Base-by-base conservation (phyloP, 1,139 yeast genomes). In the Suhomyces chickasaworum region DNA sequence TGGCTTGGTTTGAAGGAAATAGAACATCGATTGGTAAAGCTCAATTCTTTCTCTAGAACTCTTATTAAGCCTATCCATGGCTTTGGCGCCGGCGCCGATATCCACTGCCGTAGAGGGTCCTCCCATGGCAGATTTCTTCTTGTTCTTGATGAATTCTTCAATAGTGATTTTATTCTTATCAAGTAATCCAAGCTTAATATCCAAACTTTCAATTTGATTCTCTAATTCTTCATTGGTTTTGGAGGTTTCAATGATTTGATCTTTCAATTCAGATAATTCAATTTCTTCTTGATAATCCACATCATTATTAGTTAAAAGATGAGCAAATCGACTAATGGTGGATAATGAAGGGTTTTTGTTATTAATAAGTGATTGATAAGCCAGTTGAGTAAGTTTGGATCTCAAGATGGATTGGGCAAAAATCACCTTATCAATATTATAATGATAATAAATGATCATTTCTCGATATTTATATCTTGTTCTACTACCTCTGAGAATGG, bases 1-100 rank as follows among this genome's bases (percentile, higher is more conserved):
- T 0, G 97, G 90, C 58, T 88, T 89, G 0, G 96, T 88, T 61
- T 95, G 99, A 34, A 95, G 66, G 37, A 91, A 70, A 57, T 86
- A 93, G 56, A 93, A 85, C 46, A 93, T 63, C 7, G 88, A 85
- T 57, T 87, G 97, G 63, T 86, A 88, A 1, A 81, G 63, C 50
- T 83, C 89, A 20, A 82, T 66, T 51, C 80, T 65, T 45, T 71
- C 71, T 45, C 71, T 65, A 7, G 74, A 62, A 3, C 70, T 62
- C 47, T 68, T 67, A 52, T 64, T 71, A 53, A 74, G 64, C 20
- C 57, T 61, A 20, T 68, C 74, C 39, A 71, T 52, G 36, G 55
- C 58, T 47, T 61, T 65, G 32, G 53, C 50, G 38, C 56, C 57
- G 12, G 27, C 30, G 53, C 38, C 32, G n/a, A 32, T 20, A n/a